Percentiles rank a stretch among this genome's conserved stretches.
These are phyloP conservation scores for Clitocybe nebularis DNA, from an alignment of 1,284 basidiomycete species.

Conservation along the genomic window DNA sequence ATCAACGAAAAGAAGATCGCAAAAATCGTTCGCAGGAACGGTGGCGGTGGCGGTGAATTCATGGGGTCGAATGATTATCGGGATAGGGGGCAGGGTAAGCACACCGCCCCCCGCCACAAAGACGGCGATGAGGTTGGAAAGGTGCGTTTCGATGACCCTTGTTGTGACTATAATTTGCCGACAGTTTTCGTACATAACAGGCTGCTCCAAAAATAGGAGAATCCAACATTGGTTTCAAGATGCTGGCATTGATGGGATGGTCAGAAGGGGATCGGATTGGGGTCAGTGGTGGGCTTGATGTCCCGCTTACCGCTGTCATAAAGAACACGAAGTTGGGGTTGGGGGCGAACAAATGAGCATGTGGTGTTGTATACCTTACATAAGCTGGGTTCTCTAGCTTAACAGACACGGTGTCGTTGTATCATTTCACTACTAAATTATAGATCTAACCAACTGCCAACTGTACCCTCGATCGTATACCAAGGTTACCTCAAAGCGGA, in stretches of 20 bases:
- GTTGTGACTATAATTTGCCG: neutral
- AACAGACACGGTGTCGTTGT: too few relatives aligned
- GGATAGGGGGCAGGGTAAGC: conserved; percentile 23
- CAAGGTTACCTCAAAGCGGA: too few relatives aligned
- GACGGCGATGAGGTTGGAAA: conserved; percentile 80
- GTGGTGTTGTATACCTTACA: too few relatives aligned
- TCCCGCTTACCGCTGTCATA: conserved; percentile 66
- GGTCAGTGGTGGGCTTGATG: conserved; percentile 53
- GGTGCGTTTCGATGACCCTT: conserved; percentile 29
- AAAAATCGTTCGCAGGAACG: conserved; percentile 43
- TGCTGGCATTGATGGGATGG: conserved; percentile 80
- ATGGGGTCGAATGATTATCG: conserved; percentile 27
- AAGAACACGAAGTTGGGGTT: conserved; percentile 73
- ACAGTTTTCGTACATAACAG: conserved; percentile 22
- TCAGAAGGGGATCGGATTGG: conserved; percentile 67
- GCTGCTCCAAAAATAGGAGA: conserved; percentile 72
- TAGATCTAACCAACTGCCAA: too few relatives aligned
- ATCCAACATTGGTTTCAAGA: conserved; percentile 70
- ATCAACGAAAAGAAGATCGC: conserved; percentile 58
- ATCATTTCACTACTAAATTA: too few relatives aligned
- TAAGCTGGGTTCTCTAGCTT: too few relatives aligned
- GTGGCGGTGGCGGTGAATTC: conserved; percentile 29
- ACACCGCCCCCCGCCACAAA: conserved; percentile 40
- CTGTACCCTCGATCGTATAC: too few relatives aligned
- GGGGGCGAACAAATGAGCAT: conserved; percentile 44